Evolutionary conservation across 2,329 filamentous ascomycete species (phyloP), one percentile per base, ranked within the genome.

Genomic region (Botryotinia narcissicola): DNA sequence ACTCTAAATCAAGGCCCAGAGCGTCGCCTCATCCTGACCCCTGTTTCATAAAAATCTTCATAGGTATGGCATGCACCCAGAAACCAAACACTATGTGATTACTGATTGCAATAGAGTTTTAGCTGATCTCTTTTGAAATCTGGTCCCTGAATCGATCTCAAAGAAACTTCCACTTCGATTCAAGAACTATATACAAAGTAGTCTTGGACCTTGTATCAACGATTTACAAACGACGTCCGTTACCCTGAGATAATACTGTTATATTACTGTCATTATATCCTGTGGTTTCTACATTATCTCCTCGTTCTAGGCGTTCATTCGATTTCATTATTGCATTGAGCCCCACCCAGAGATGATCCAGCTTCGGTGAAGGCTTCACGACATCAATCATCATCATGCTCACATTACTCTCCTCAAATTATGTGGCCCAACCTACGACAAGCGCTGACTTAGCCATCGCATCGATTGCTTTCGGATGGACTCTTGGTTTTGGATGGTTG

Each of bases 391-490:
- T 40, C 8, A 68, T 35, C 9, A 68, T 68, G 64, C 4, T 72
- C 37, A 67, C 48, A 40, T 25, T 67, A 59, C 37, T 72, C 7
- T 60, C 61, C 32, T 37, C 61, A n/a, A 51, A 72, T 35, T 77
- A 73, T 68, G 46, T 63, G n/a, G 63, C 71, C 25, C 35, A 73
- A 14, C 32, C 57, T 44, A 73, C 75, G 46, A 76, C 75, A 8
- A 48, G 32, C 51, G n/a, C 42, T 51, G 83, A 84, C 59, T 73
- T 82, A 64, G 79, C 78, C 22, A 78, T 83, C 71, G 82, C 82
- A 57, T 82, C 82, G 29, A 77, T 84, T 69, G 79, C 81, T 29
- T 83, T 80, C 78, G 83, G 83, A 1, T 77, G 83, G 72, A 81
- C 82, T 3, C 74, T 84, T 16, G 81, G 82, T 8, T 80, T 84